Evolutionary conservation across 345 rosid genomes (phyloP), one percentile per base, ranked within the genome.

Genomic region (Hibiscus syriacus): DNA sequence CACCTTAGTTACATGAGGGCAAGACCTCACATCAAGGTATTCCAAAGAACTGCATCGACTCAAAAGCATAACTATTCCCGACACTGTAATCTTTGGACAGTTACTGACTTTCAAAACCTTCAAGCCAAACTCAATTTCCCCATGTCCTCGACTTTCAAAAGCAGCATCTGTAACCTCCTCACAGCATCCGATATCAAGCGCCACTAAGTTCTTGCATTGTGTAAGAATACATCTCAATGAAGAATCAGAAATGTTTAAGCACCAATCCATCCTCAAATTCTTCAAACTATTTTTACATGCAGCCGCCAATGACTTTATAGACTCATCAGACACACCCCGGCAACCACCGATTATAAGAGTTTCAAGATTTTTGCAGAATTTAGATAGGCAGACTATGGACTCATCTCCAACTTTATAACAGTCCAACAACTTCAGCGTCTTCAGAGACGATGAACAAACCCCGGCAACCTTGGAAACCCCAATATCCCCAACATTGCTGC

Each of bases 211-310:
- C 78, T 74, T 74, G 83, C 99, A 94, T 70, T 82, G 83, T 23
- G 72, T 39, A 67, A 94, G 80, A 70, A 91, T 78, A 71, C 80
- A 83, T 66, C 80, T 81, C 66, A 94, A 56, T 30, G 99, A 83
- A 56, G 85, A 79, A 78, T 94, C 91, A 0, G 96, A 82, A 68
- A 89, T 58, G 74, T 83, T 89, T 70, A 79, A 76, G 78, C 99
- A 94, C 97, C 99, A 91, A 68, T 90, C 96, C 99, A 94, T 89
- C 66, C 92, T 82, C 83, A 93, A 67, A 64, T 77, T 86, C 84
- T 79, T 90, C 75, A 90, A 81, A 74, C 87, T 80, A 67, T 54
- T 80, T 73, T 76, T 79, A 74, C 96, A 86, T 17, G 91, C 80
- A 68, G 70, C 72, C 20, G 92, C 92, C 74, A 91, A 72, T 14